Evolutionary conservation across 345 rosid species (phyloP).

Genomic region (Luvunga scandens): DNA sequence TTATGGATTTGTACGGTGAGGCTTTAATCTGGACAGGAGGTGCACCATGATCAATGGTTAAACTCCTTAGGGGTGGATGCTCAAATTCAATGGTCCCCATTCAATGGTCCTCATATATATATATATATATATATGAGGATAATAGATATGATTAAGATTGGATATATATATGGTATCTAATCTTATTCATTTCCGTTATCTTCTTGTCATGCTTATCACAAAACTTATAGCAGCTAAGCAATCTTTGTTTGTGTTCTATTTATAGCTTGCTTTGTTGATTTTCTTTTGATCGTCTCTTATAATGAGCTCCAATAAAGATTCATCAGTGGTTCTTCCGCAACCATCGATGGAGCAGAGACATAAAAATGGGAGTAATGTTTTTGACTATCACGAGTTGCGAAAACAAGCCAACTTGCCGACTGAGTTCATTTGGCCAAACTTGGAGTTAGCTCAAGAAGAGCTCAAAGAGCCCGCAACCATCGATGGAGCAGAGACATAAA

Average conservation of each 20-base stretch:
- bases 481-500: constrained; percentile 2
- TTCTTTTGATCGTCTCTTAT: constrained; percentile 14
- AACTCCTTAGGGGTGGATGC: no score
- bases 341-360: constrained; percentile 5
- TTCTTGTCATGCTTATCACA: no score
- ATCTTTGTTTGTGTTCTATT: constrained; percentile 2
- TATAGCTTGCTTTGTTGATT: neutral
- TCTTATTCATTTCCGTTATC: no score
- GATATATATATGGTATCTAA: neutral
- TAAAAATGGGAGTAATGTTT: neutral
- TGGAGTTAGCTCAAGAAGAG: constrained; percentile 22
- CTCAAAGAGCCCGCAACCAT: constrained; percentile 43
- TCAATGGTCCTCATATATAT: no score
- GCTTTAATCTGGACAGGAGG: no score
- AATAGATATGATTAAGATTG: no score
- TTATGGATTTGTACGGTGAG: no score
- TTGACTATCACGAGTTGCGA: constrained; percentile 33
- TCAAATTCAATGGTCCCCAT: no score
- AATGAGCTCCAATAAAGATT: constrained; percentile 21
- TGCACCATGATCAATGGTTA: no score
- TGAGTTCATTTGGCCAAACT: constrained; percentile 53
- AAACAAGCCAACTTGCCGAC: constrained; percentile 34
- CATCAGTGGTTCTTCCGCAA: constrained; percentile 15
- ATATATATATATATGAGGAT: no score
- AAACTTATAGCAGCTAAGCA: neutral